These are phyloP conservation scores for Coemansia aciculifera DNA, from an alignment of 192 early-diverging fungal genomes.

Conservation along the genomic window DNA sequence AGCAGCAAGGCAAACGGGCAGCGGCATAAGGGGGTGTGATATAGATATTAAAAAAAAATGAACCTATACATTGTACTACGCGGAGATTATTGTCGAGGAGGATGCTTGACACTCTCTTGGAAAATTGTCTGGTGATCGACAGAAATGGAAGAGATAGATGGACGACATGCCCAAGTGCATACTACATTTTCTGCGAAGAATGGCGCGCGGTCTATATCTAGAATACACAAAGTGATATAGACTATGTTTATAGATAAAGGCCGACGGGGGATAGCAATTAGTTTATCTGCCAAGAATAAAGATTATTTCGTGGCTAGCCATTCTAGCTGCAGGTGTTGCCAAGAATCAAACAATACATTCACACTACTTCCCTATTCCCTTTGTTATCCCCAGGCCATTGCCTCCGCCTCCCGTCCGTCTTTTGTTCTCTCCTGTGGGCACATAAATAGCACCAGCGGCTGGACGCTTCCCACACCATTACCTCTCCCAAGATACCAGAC, in stretches of 20 bases:
- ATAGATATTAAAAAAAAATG: neutral
- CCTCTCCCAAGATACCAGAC: neutral
- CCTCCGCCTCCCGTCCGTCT: neutral
- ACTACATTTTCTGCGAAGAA: neutral
- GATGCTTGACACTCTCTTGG: neutral
- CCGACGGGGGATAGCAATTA: neutral
- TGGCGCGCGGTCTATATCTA: constrained; percentile 1
- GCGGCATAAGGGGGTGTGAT: no score
- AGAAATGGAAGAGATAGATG: neutral
- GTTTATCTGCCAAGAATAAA: neutral
- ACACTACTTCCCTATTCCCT: neutral
- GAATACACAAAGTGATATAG: neutral
- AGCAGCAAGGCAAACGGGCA: no score
- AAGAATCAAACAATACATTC: neutral
- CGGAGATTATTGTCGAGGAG: neutral
- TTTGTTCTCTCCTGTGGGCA: neutral
- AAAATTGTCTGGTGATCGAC: neutral
- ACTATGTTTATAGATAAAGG: neutral
- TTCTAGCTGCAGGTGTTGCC: neutral
- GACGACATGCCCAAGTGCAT: neutral
- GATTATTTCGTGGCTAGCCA: neutral
- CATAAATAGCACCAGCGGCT: neutral
- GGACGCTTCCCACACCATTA: neutral
- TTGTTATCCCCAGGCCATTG: neutral
- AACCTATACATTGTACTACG: neutral